Base-by-base conservation (phyloP, 495 filamentous ascomycete species). In the Pseudotulostoma volvatum region DNA sequence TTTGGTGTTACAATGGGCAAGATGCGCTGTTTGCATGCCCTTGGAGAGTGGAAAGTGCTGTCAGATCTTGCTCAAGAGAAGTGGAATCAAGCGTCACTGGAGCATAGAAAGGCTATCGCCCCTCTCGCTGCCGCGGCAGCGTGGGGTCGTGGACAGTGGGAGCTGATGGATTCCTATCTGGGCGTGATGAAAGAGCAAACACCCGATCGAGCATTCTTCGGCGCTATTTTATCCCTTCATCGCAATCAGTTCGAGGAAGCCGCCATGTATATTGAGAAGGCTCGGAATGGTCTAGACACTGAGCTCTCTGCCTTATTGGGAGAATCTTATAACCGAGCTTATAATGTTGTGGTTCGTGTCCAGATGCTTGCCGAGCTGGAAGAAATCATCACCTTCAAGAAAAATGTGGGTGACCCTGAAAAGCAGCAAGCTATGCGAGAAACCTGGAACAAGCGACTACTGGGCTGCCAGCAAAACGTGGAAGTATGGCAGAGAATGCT, bases 401-500 rank as follows among this genome's bases (percentile, higher is more conserved):
- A 95, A 49, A 80, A 80, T 43, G 57, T 70, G 18, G 73, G 76
- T 40, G 79, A 88, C 30, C 64, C 63, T 8, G 77, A 83, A 43
- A 94, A 88, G 61, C 84, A 86, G 55, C 81, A 79, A 16, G 85
- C 80, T 7, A 81, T 99, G 79, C 74, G 92, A 17, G 65, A 71
- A 31, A 99, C 92, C 9, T 99, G 90, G 90, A 92, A 88, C 51
- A 87, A 80, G 42, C 79, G 90, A 41, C 68, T 99, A 15, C 86
- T 86, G 44, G 90, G 90, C 15, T 94, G 90, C 46, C 88, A 96
- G 55, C 78, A 88, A 31, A 96, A 96, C 47, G 88, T 93, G 15
- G 90, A 99, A 48, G 86, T 95, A 5, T 99, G 90, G 90, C 86
- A 94, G 53, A 71, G 92, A 31, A 96, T 93, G 84, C 74, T 99